phyloP scores from a whole-genome alignment of 2,329 filamentous ascomycete species.

The Aspergillus texensis region DNA sequence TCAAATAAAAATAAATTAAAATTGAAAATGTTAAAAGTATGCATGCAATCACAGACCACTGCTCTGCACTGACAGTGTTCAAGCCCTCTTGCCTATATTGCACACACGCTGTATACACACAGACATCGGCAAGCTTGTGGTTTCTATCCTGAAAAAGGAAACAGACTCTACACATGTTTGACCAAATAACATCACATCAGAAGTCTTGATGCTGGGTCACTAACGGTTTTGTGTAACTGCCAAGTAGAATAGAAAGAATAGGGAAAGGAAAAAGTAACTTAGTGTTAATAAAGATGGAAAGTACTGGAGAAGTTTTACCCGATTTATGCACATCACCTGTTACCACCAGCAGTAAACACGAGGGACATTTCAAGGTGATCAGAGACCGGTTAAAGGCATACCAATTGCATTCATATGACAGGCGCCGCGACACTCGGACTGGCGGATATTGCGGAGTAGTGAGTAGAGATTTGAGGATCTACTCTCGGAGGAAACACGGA shows the following conservation, averaged over 20 bases:
- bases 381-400: not conserved
- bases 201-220: not conserved
- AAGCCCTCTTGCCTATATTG: not conserved
- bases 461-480: not conserved
- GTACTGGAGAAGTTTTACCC: not conserved
- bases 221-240: constrained; percentile 2
- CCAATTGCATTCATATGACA: constrained; percentile 3
- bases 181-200: not conserved
- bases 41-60: not conserved
- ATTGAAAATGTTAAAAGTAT: not conserved
- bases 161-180: not conserved
- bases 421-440: not conserved
- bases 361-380: not conserved
- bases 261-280: not conserved
- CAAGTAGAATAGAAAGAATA: not conserved
- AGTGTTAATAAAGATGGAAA: not conserved
- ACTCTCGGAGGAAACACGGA: not conserved
- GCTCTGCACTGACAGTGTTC: not conserved
- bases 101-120: not conserved
- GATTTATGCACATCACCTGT: not conserved
- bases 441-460: not conserved
- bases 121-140: not conserved
- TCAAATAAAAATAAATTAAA: constrained; percentile 1
- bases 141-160: not conserved
- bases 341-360: not conserved